Evolutionary conservation across 164 flowering plant genomes (phyloP).

Genomic region (Saururus chinensis): DNA sequence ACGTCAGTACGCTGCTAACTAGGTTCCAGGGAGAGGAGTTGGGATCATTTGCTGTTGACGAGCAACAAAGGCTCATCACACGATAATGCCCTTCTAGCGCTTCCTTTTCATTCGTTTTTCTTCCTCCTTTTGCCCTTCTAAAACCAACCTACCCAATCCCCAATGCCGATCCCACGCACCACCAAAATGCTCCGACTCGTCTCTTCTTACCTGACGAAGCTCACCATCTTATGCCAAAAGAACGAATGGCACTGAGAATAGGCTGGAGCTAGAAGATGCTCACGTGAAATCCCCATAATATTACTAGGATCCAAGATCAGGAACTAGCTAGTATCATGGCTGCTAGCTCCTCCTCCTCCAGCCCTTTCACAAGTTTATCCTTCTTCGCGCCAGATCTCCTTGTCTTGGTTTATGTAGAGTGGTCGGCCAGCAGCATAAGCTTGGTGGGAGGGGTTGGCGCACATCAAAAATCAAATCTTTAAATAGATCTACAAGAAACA

Average conservation of each 20-base stretch:
- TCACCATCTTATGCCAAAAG: background rate
- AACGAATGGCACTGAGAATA: no score
- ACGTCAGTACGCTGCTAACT: no score
- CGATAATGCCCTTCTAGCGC: no score
- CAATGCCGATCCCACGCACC: background rate
- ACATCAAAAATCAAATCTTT: no score
- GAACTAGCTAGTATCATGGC: background rate
- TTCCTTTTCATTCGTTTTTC: conserved; percentile 2
- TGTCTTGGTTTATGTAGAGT: no score
- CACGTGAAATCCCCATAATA: background rate
- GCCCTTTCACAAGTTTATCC: background rate
- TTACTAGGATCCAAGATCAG: background rate
- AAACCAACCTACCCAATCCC: background rate
- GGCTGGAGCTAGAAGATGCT: background rate
- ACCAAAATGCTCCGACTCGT: conserved; percentile 19
- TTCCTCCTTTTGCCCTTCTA: conserved; percentile 3
- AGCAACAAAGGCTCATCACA: no score
- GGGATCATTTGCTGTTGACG: no score
- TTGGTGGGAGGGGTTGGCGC: no score
- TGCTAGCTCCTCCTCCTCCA: background rate
- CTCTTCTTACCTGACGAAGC: background rate
- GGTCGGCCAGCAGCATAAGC: no score
- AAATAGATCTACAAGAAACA: no score
- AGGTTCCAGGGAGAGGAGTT: no score
- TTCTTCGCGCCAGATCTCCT: background rate